These are phyloP conservation scores for Penicillium sp. DNA, from an alignment of 2,329 filamentous ascomycete species.

Conservation along the genomic window DNA sequence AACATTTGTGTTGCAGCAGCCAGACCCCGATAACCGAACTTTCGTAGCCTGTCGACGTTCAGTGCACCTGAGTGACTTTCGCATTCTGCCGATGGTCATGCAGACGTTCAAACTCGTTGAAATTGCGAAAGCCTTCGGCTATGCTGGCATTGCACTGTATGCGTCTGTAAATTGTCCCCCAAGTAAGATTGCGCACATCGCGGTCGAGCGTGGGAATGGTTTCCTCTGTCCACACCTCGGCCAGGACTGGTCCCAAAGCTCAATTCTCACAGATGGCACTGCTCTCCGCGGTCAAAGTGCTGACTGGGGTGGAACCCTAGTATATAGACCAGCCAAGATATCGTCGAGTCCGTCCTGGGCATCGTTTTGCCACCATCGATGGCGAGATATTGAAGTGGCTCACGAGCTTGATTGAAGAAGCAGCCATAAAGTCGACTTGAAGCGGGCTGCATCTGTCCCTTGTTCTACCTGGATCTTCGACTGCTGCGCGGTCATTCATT, in stretches of 20 bases:
- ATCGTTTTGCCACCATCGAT: no score
- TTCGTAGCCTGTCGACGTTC: constrained; percentile 30
- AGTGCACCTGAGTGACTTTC: constrained; percentile 15
- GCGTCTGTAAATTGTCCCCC: no score
- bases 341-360: background rate
- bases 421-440: no score
- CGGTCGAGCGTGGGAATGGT: background rate
- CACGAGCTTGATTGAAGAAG: no score
- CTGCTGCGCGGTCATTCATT: no score
- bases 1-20: constrained; percentile 35
- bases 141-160: constrained; percentile 44
- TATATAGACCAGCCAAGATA: background rate
- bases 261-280: background rate
- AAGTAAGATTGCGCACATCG: background rate
- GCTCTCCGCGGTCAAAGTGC: background rate
- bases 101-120: background rate
- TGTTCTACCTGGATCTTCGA: no score
- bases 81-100: constrained; percentile 30
- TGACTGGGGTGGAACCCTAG: background rate
- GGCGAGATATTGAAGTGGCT: no score
- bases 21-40: constrained; percentile 31
- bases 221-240: no score
- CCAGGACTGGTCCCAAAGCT: background rate
- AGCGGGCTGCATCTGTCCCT: no score
- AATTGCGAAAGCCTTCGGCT: constrained; percentile 42